Percentiles rank a stretch among this genome's conserved stretches.
phyloP scores from a whole-genome alignment of 2,329 filamentous ascomycete species.

The Myriosclerotinia scirpicola region DNA sequence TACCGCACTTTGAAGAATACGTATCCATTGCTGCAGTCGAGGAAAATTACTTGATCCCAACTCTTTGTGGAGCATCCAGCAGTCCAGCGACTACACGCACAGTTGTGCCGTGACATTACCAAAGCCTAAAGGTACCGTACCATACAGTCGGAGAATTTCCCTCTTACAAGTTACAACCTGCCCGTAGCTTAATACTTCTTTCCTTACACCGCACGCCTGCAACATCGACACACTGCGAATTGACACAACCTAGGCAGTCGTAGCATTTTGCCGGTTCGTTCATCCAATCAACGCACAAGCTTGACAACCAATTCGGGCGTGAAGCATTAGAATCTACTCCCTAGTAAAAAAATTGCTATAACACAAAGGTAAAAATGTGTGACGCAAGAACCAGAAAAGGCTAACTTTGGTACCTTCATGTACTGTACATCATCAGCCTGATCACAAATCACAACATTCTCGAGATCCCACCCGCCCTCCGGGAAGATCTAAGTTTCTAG shows the following conservation, averaged over 20 bases:
- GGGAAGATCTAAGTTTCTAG: slow-evolving; percentile 20
- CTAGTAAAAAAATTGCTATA: not conserved
- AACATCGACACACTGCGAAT: slow-evolving; percentile 8
- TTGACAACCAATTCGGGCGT: not conserved
- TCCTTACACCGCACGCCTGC: slow-evolving; percentile 14
- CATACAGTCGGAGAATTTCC: slow-evolving; percentile 5
- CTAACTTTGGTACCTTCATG: slow-evolving; percentile 13
- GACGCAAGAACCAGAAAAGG: not conserved
- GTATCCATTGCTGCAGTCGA: slow-evolving; percentile 4
- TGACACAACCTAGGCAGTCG: slow-evolving; percentile 5
- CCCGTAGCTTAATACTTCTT: not conserved
- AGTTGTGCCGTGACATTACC: slow-evolving; percentile 15
- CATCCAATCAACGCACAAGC: not conserved
- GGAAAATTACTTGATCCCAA: slow-evolving; percentile 4
- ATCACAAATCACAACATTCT: slow-evolving; percentile 19
- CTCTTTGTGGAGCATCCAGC: not conserved
- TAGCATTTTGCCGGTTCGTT: not conserved
- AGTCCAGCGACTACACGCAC: not conserved
- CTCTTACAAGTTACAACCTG: not conserved
- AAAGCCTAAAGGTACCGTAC: slow-evolving; percentile 11
- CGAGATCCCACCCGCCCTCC: slow-evolving; percentile 14
- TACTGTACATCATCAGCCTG: slow-evolving; percentile 20
- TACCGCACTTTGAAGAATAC: slow-evolving; percentile 3
- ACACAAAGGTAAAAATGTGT: not conserved
- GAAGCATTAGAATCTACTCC: not conserved